These are phyloP conservation scores for Suhomyces taliae DNA, from an alignment of 1,139 yeast species.

Conservation along the genomic window DNA sequence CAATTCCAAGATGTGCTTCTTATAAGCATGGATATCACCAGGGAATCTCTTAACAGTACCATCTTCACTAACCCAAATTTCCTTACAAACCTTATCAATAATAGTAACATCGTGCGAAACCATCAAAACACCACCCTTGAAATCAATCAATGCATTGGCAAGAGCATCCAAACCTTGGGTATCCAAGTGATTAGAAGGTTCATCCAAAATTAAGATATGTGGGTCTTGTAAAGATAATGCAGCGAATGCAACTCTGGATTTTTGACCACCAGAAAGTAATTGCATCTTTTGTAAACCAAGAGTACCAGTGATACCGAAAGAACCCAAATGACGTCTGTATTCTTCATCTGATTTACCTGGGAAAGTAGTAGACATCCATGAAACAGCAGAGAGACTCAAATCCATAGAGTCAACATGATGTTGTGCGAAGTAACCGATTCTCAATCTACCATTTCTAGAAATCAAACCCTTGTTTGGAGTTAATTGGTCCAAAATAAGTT, in stretches of 20 bases:
- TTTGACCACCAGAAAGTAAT: conserved; percentile 94
- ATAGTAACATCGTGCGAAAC: conserved; percentile 96
- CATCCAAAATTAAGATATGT: conserved; percentile 91
- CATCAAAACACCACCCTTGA: conserved; percentile 95
- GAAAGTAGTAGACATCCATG: conserved; percentile 86
- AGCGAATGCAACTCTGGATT: conserved; percentile 97
- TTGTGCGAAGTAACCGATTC: conserved; percentile 98
- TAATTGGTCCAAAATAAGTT: conserved; percentile 75
- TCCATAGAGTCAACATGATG: conserved; percentile 99
- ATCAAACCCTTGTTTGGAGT: conserved; percentile 75
- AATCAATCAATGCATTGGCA: conserved; percentile 80
- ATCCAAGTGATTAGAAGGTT: conserved; percentile 98
- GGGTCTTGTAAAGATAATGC: conserved; percentile 88
- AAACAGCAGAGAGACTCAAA: conserved; percentile 79
- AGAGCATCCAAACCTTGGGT: conserved; percentile 96
- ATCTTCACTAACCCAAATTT: conserved; percentile 92
- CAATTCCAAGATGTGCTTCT: conserved; percentile 75
- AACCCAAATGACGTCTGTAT: conserved; percentile 93
- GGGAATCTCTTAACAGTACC: conserved; percentile 78
- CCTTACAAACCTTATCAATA: conserved; percentile 83
- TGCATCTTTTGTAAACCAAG: conserved; percentile 90
- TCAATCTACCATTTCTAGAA: conserved; percentile 76
- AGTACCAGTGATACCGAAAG: conserved; percentile 95
- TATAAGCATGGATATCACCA: conserved; percentile 85
- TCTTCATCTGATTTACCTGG: conserved; percentile 98